phyloP scores from a whole-genome alignment of 306 rosid genomes.

The Begonia peltatifolia region DNA sequence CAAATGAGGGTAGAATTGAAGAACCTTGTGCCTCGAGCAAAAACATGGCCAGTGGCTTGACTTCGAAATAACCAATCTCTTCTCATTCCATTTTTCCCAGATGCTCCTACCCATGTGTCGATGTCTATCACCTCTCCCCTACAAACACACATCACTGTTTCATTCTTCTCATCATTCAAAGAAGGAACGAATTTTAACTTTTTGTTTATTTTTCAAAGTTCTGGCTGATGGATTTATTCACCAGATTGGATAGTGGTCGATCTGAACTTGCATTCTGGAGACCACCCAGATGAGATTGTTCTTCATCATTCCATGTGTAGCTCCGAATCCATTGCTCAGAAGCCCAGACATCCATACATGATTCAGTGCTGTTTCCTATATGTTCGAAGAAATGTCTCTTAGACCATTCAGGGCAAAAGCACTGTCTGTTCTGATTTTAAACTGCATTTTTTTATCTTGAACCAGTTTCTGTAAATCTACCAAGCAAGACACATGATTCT shows the following conservation, averaged over 20 bases:
- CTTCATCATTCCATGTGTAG: constrained; percentile 84
- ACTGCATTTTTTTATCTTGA: no score
- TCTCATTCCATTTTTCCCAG: constrained; percentile 94
- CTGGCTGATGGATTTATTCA: constrained; percentile 11
- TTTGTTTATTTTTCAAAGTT: no score
- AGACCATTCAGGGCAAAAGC: no score
- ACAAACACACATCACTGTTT: constrained; percentile 4
- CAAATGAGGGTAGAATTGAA: not conserved
- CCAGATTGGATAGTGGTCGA: constrained; percentile 82
- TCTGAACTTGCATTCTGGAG: constrained; percentile 74
- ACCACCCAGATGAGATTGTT: constrained; percentile 92
- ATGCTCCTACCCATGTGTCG: constrained; percentile 92
- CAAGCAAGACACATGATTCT: constrained; percentile 47
- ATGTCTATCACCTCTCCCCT: constrained; percentile 93
- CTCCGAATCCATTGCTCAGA: constrained; percentile 88
- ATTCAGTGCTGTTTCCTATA: constrained; percentile 84
- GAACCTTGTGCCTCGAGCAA: constrained; percentile 74
- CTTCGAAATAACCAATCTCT: constrained; percentile 84
- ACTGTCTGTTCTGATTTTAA: no score
- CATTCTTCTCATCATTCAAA: not conserved
- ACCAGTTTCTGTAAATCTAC: no score
- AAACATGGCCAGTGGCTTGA: constrained; percentile 58
- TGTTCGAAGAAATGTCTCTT: not conserved
- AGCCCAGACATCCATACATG: constrained; percentile 97
- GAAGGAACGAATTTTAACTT: not conserved